Evolutionary conservation across 176 grass and related monocot genomes (phyloP), one percentile per base, ranked within the genome.

Genomic region (Oryza australiensis): DNA sequence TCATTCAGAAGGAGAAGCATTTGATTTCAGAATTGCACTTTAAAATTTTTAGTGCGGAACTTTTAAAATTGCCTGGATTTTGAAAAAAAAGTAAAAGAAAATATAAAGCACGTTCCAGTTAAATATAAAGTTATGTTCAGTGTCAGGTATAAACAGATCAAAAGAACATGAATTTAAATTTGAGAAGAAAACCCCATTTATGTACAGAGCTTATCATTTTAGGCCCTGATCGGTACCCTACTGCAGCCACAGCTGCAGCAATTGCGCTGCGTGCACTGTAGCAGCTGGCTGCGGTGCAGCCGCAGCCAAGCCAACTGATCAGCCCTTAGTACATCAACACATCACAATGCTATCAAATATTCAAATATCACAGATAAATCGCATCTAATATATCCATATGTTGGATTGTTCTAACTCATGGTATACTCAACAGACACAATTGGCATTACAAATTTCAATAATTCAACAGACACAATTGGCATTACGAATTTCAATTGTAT

Each of bases 101-200:
- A 69, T 33, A 9, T 12, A 80, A 20, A 26, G 35, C 34, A 12
- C 5, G 26, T 37, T 80, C 33, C 13, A 57, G 43, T 55, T 15
- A 80, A 80, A 66, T 38, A 77, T 77, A 80, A 55, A 34, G 33
- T 28, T 59, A 70, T 38, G 18, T 45, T 66, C 45, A 59, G 7
- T 34, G 12, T 33, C 12, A 67, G 12, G 78, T 55, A 70, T 3
- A 37, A 80, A 80, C 13, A 53, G 2, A 80, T 28, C 28, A 55
- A 70, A 38, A 33, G 57, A 59, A 34, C n/a, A n/a, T n/a, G n/a
- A n/a, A n/a, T n/a, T n/a, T n/a, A n/a, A n/a, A n/a, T n/a, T n/a
- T n/a, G n/a, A n/a, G n/a, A n/a, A n/a, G n/a, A n/a, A n/a, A n/a
- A n/a, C n/a, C n/a, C n/a, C n/a, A n/a, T n/a, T n/a, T n/a, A n/a